phyloP scores from a whole-genome alignment of 2,329 filamentous ascomycete species.

The Microcyclospora pomicola region DNA sequence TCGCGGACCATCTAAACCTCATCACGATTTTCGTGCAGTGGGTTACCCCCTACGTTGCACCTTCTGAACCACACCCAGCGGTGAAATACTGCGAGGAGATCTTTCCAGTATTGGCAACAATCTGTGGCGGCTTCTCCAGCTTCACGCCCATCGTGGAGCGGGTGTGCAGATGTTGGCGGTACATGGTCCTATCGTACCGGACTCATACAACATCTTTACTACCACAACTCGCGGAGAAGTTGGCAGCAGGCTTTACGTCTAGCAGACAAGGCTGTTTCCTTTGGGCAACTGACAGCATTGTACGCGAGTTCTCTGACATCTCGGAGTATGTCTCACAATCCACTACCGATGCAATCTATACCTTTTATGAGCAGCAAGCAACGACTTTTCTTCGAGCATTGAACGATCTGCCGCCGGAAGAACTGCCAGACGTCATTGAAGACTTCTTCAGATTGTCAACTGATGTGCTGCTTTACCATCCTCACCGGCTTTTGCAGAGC shows the following conservation, averaged over 20 bases:
- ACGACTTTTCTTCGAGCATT: conserved; percentile 79
- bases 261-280: conserved; percentile 93
- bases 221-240: conserved; percentile 72
- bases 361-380: conserved; percentile 88
- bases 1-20: conserved; percentile 88
- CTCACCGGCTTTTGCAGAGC: conserved; percentile 68
- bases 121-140: conserved; percentile 73
- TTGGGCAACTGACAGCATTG: conserved; percentile 92
- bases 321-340: conserved; percentile 67
- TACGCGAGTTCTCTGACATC: conserved; percentile 89
- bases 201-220: conserved; percentile 77
- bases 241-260: conserved; percentile 69
- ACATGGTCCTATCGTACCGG: conserved; percentile 92
- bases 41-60: conserved; percentile 59
- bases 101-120: conserved; percentile 71
- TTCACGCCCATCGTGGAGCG: conserved; percentile 86
- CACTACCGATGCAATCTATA: conserved; percentile 80
- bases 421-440: conserved; percentile 78
- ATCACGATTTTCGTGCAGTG: conserved; percentile 80
- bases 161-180: conserved; percentile 87
- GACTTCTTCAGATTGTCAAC: conserved; percentile 91
- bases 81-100: conserved; percentile 96
- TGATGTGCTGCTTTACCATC: conserved; percentile 87
- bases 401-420: conserved; percentile 64
- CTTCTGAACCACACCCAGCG: conserved; percentile 66